Conservation (phyloP, 371 early-diverging fungal species). For the Rhizomucor pusillus region DNA sequence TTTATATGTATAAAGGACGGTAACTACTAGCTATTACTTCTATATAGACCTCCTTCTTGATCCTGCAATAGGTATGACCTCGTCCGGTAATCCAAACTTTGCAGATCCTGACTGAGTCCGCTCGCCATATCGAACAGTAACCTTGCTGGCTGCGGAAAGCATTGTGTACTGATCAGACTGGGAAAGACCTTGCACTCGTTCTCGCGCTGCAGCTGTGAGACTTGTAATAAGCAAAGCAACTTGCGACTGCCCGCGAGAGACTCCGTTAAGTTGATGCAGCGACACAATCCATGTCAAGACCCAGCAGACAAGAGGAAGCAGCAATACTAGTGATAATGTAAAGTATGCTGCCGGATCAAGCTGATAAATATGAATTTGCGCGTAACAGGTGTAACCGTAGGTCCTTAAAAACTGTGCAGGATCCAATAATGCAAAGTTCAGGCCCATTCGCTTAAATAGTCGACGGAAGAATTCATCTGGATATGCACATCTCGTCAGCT, state of each 20-base stretch:
- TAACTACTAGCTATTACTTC: too few relatives aligned
- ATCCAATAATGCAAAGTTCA: background rate
- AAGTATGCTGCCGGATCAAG: constrained; percentile 3
- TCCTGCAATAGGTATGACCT: constrained; percentile 1
- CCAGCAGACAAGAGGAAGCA: constrained; percentile 14
- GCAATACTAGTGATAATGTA: background rate
- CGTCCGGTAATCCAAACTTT: constrained; percentile 3
- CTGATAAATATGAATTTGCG: background rate
- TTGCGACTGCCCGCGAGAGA: constrained; percentile 16
- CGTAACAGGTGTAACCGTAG: background rate
- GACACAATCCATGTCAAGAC: constrained; percentile 8
- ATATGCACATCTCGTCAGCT: background rate
- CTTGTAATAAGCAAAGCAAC: constrained; percentile 13
- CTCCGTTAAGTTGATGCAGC: constrained; percentile 11
- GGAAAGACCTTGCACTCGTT: constrained; percentile 10
- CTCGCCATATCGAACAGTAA: constrained; percentile 9
- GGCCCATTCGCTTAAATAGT: background rate
- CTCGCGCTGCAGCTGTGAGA: constrained; percentile 8
- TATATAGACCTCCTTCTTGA: background rate
- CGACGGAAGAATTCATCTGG: background rate
- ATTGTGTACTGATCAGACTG: constrained; percentile 6
- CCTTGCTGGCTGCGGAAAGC: background rate
- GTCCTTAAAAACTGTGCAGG: background rate
- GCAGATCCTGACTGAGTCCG: constrained; percentile 3
- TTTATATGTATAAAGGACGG: too few relatives aligned